Base-by-base conservation (phyloP, 176 grass and related monocot genomes). In the Hsuehochloa calcarea region DNA sequence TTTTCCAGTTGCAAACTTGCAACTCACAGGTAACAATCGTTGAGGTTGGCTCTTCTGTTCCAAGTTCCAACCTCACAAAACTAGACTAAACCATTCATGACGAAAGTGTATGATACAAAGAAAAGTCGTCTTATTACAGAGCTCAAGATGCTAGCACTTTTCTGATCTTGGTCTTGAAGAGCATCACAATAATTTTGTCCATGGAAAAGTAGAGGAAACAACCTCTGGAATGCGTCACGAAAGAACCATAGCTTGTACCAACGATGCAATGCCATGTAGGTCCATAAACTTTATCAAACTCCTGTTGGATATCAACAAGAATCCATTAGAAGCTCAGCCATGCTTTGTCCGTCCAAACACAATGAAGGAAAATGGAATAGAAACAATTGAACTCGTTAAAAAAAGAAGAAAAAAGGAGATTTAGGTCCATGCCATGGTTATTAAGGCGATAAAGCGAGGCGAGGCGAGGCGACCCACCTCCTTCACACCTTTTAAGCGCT, bases 181-280 rank as follows among this genome's bases (percentile, higher is more conserved):
- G 71, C 93, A 95, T 89, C 70, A 95, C 93, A 14, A 91, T 84
- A 65, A 95, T 86, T 40, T 95, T 95, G 80, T 91, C 88, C 88
- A 95, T 91, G 40, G 90, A 95, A 79, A 97, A 94, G 85, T 97
- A 97, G 70, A 97, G 86, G 80, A 97, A 97, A 49, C 90, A 84
- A 25, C 95, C 95, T 25, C 39, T 85, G 10, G 90, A 86, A 65
- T 92, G 92, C 2, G 92, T 94, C 39, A 94, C 95, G 27, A 97
- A 97, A 41, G 90, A 97, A 49, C 90, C 92, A 17, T 87, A 94
- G 88, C 90, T 86, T 55, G 92, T 92, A 49, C 92, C 94, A 0
- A 97, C 92, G 31, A 94, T 97, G 90, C 92, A 94, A 85, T 94
- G 94, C 94, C 90, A 97, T 1, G 82, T 80, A 29, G 92, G 73